Evolutionary conservation across 2,329 filamentous ascomycete species (phyloP).

Genomic region (Talaromyces sp.): DNA sequence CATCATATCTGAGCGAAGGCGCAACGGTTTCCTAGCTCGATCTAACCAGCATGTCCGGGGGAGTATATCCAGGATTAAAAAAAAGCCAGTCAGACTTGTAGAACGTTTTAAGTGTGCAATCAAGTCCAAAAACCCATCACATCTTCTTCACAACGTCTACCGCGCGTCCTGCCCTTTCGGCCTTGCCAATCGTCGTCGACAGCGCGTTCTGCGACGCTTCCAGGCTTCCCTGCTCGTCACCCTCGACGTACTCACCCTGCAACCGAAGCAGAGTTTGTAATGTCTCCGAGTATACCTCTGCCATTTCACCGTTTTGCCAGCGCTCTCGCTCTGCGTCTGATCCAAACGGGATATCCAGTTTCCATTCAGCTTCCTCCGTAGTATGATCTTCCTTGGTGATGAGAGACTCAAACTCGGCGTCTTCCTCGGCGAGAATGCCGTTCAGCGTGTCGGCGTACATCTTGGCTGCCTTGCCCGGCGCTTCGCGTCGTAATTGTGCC

Average conservation of each 20-base stretch:
- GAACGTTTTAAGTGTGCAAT: neutral
- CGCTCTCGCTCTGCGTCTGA: slow-evolving; percentile 31
- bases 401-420: slow-evolving; percentile 49
- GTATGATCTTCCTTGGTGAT: slow-evolving; percentile 17
- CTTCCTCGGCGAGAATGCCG: slow-evolving; percentile 32
- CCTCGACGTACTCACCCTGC: slow-evolving; percentile 30
- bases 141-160: slow-evolving; percentile 46
- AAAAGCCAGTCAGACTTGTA: too few relatives aligned
- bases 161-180: slow-evolving; percentile 41
- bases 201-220: slow-evolving; percentile 27
- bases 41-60: neutral
- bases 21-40: neutral
- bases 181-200: slow-evolving; percentile 43
- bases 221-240: slow-evolving; percentile 15
- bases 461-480: slow-evolving; percentile 38
- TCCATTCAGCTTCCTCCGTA: slow-evolving; percentile 20
- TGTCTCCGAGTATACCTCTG: slow-evolving; percentile 37
- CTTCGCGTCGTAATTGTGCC: slow-evolving; percentile 42
- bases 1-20: neutral
- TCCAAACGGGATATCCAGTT: slow-evolving; percentile 28
- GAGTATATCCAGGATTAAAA: too few relatives aligned
- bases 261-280: slow-evolving; percentile 34
- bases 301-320: slow-evolving; percentile 39
- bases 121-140: slow-evolving; percentile 18
- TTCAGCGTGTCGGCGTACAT: slow-evolving; percentile 33